phyloP scores from a whole-genome alignment of 192 early-diverging fungal species.

The Helicostylum pulchrum region DNA sequence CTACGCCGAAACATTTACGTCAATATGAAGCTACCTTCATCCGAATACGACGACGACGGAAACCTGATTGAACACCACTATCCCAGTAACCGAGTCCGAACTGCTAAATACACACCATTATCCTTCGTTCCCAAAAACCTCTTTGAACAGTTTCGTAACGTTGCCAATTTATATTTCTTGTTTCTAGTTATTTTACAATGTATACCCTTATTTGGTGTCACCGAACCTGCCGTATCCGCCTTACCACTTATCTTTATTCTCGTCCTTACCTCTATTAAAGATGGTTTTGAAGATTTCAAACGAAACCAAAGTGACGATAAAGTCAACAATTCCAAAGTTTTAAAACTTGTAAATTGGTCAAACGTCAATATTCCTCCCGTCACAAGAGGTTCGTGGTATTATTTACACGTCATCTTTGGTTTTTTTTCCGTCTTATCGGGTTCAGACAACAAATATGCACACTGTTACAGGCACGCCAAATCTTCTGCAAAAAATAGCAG shows the following conservation, averaged over 20 bases:
- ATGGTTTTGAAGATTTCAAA: slow-evolving; percentile 90
- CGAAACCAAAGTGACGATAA: slow-evolving; percentile 79
- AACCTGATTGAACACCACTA: slow-evolving; percentile 36
- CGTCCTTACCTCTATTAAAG: slow-evolving; percentile 76
- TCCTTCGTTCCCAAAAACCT: slow-evolving; percentile 95
- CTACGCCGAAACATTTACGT: slow-evolving; percentile 39
- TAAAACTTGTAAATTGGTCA: slow-evolving; percentile 55
- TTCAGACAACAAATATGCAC: slow-evolving; percentile 24
- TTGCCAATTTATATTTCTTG: slow-evolving; percentile 96
- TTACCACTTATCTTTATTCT: slow-evolving; percentile 82
- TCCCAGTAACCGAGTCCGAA: slow-evolving; percentile 75
- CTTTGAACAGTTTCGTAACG: slow-evolving; percentile 93
- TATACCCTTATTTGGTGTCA: slow-evolving; percentile 50
- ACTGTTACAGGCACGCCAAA: slow-evolving; percentile 7
- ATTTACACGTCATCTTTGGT: slow-evolving; percentile 14
- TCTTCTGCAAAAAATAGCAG: neutral
- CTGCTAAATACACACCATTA: slow-evolving; percentile 87
- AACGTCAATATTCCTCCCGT: slow-evolving; percentile 54
- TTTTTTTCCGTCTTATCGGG: slow-evolving; percentile 24
- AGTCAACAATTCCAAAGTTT: slow-evolving; percentile 69
- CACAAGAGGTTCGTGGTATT: slow-evolving; percentile 5
- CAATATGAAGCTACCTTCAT: slow-evolving; percentile 27
- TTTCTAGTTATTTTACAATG: slow-evolving; percentile 84
- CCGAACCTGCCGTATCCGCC: slow-evolving; percentile 75
- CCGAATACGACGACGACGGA: slow-evolving; percentile 26